Evolutionary conservation across 306 rosid genomes (phyloP).

Genomic region (Prosopis cineraria): DNA sequence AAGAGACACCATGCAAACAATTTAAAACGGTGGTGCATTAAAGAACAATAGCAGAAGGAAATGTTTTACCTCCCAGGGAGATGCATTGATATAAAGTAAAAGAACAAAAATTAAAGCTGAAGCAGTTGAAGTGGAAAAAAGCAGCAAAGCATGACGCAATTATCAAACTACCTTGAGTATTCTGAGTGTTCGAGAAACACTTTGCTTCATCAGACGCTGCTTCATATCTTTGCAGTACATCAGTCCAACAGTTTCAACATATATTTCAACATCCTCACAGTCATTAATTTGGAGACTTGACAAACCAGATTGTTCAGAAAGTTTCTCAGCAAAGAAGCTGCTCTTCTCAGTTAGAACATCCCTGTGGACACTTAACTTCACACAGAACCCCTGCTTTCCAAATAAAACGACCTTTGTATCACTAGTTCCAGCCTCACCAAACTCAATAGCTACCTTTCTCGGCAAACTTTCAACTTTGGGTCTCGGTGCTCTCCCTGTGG

Average conservation of each 20-base stretch:
- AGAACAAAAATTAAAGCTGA: neutral
- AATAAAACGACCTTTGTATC: conserved; percentile 68
- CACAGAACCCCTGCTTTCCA: conserved; percentile 93
- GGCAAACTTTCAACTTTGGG: conserved; percentile 74
- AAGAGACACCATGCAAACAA: conserved; percentile 6
- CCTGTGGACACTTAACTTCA: conserved; percentile 85
- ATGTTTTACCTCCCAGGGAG: neutral
- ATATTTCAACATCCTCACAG: conserved; percentile 91
- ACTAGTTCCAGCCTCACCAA: conserved; percentile 90
- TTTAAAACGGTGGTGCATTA: neutral
- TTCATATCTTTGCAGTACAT: conserved; percentile 93
- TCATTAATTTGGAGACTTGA: conserved; percentile 71
- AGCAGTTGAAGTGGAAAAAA: conserved; percentile 25
- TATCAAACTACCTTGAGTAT: conserved; percentile 69
- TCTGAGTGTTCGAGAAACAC: conserved; percentile 76
- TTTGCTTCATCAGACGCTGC: conserved; percentile 87
- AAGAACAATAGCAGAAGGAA: conserved; percentile 12
- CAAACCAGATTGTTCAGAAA: conserved; percentile 49
- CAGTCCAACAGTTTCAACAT: conserved; percentile 85
- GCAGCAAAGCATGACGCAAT: conserved; percentile 8
- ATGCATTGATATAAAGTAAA: neutral
- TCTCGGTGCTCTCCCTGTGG: conserved; percentile 59
- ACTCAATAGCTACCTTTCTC: conserved; percentile 90
- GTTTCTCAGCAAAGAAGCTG: conserved; percentile 64
- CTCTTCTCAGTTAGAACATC: conserved; percentile 66